Percentiles rank a stretch among this genome's conserved stretches.
Evolutionary conservation across 2,329 filamentous ascomycete species (phyloP).

Genomic region (Neonectria hederae): DNA sequence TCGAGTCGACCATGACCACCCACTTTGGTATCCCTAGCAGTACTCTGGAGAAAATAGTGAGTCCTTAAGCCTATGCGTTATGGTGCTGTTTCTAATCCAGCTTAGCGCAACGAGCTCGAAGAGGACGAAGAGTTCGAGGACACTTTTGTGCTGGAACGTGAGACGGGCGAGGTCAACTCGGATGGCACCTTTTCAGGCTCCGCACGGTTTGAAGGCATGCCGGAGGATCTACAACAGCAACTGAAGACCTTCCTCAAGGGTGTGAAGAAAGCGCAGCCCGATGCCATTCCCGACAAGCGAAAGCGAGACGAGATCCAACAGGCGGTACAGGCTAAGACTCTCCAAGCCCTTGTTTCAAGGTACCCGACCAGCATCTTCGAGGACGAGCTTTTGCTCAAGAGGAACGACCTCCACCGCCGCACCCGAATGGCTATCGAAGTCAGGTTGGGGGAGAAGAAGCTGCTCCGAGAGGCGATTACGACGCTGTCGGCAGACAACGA

Average conservation of each 20-base stretch:
- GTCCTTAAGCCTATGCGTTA: conserved; percentile 22
- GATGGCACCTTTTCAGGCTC: conserved; percentile 56
- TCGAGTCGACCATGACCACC: conserved; percentile 58
- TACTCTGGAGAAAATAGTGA: conserved; percentile 55
- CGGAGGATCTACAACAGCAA: conserved; percentile 62
- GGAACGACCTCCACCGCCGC: conserved; percentile 46
- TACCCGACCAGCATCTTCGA: conserved; percentile 55
- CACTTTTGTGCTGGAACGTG: conserved; percentile 73
- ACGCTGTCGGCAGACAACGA: conserved; percentile 41
- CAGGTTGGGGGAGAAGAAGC: conserved; percentile 75
- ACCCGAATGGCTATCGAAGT: conserved; percentile 72
- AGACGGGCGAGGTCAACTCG: conserved; percentile 60
- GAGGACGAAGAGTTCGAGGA: conserved; percentile 78
- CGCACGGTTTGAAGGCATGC: conserved; percentile 53
- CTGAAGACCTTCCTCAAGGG: conserved; percentile 61
- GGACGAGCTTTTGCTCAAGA: conserved; percentile 51
- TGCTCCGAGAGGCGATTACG: conserved; percentile 65
- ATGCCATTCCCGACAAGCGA: conserved; percentile 58
- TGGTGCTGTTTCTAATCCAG: conserved; percentile 34
- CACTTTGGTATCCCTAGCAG: conserved; percentile 50
- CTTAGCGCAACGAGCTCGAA: conserved; percentile 59
- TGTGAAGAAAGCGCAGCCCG: conserved; percentile 55
- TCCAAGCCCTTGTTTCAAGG: conserved; percentile 51
- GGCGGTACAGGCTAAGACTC: conserved; percentile 50
- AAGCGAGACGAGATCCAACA: conserved; percentile 58